Evolutionary conservation across 768 basidiomycete species (phyloP).

Genomic region (Asterophora lycoperdoides): DNA sequence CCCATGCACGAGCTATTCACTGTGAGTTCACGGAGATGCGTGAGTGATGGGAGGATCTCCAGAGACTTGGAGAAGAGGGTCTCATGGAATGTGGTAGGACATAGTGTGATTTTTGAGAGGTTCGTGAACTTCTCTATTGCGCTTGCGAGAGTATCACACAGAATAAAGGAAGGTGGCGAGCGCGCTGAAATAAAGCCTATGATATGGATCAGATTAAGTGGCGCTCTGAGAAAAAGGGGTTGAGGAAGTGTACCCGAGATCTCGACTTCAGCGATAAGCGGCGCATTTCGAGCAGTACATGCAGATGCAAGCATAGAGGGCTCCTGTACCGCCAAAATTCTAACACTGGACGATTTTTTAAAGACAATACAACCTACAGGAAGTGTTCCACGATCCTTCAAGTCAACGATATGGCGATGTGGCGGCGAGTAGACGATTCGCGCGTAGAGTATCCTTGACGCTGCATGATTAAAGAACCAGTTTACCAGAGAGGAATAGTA

Average conservation of each 20-base stretch:
- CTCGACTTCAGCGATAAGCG: slow-evolving; percentile 38
- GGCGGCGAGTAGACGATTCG: slow-evolving; percentile 39
- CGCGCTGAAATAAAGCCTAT: slow-evolving; percentile 23
- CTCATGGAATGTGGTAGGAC: slow-evolving; percentile 30
- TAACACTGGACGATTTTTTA: slow-evolving; percentile 1
- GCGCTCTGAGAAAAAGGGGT: too few species aligned
- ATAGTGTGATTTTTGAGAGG: slow-evolving; percentile 29
- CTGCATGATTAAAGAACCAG: slow-evolving; percentile 39
- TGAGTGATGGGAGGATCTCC: slow-evolving; percentile 15
- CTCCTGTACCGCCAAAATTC: slow-evolving; percentile 18
- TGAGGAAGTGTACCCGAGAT: slow-evolving; percentile 37
- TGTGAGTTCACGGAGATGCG: slow-evolving; percentile 23
- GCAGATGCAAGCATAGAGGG: slow-evolving; percentile 38
- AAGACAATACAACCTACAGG: slow-evolving; percentile 23
- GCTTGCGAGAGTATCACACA: slow-evolving; percentile 23
- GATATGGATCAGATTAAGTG: neutral
- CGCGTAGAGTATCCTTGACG: slow-evolving; percentile 43
- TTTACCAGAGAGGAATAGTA: slow-evolving; percentile 42
- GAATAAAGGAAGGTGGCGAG: slow-evolving; percentile 27
- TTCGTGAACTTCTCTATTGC: slow-evolving; percentile 30
- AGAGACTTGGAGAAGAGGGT: slow-evolving; percentile 31
- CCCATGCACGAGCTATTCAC: slow-evolving; percentile 36
- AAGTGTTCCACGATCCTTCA: slow-evolving; percentile 31
- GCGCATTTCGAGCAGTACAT: slow-evolving; percentile 33
- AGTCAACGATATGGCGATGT: slow-evolving; percentile 28